phyloP scores from a whole-genome alignment of 768 basidiomycete species.

The Tephrocybe sp. region DNA sequence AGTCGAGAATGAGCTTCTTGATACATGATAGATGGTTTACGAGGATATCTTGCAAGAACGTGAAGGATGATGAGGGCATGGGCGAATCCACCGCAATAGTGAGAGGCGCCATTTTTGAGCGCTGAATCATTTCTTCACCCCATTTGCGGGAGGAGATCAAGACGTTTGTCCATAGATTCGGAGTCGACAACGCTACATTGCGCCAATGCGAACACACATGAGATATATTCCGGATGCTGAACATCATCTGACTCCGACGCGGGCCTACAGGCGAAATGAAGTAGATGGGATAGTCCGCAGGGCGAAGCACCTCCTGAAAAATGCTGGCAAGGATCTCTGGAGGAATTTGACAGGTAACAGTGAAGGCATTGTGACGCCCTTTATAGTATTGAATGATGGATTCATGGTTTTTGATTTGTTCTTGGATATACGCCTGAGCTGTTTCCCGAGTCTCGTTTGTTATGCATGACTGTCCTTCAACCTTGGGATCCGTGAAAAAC shows the following conservation, averaged over 20 bases:
- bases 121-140: not conserved
- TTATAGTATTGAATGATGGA: not conserved
- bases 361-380: not conserved
- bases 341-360: not conserved
- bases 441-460: no score
- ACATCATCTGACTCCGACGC: no score
- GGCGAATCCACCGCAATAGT: not conserved
- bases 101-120: not conserved
- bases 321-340: not conserved
- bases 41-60: not conserved
- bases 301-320: not conserved
- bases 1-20: not conserved
- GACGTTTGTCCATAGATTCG: not conserved
- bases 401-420: not conserved
- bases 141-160: not conserved
- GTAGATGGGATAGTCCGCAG: no score
- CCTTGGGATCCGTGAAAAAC: no score
- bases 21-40: not conserved
- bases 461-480: no score
- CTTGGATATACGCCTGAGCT: not conserved
- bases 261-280: no score
- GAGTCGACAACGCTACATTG: not conserved
- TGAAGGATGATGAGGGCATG: not conserved
- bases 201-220: slow-evolving; percentile 7
- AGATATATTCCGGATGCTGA: not conserved